phyloP scores from a whole-genome alignment of 1,284 basidiomycete genomes.

The Tilletia setariae region DNA sequence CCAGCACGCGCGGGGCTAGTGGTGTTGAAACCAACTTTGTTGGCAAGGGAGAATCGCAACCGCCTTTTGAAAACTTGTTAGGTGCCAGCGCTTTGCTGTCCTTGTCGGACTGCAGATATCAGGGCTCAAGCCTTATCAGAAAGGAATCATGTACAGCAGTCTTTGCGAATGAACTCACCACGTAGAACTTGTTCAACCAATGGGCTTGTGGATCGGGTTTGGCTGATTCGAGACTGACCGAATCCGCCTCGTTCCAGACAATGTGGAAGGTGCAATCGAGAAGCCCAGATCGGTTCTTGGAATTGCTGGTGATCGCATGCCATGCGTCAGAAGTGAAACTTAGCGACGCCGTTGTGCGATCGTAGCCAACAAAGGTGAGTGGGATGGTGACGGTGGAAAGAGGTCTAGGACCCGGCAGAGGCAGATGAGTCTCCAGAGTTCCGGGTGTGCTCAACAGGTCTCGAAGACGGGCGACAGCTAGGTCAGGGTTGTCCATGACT shows the following conservation, averaged over 20 bases:
- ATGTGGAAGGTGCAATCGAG: constrained; percentile 17
- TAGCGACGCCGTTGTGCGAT: constrained; percentile 31
- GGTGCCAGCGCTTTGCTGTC: neutral
- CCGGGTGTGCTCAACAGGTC: constrained; percentile 9
- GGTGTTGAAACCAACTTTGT: constrained; percentile 1
- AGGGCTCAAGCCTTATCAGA: too few species aligned
- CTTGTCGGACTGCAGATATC: neutral
- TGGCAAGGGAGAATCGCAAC: neutral
- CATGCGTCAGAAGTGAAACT: constrained; percentile 39
- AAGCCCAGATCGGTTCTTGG: neutral
- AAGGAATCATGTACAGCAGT: too few species aligned
- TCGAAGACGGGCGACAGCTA: neutral
- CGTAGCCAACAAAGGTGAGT: constrained; percentile 35
- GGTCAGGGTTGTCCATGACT: constrained; percentile 3
- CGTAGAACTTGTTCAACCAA: constrained; percentile 48
- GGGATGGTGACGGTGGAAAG: constrained; percentile 37
- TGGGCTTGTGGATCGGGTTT: constrained; percentile 43
- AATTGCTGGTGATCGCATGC: constrained; percentile 32
- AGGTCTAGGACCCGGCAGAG: neutral
- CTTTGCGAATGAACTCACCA: neutral
- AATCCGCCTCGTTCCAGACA: constrained; percentile 6
- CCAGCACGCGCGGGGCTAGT: constrained; percentile 1
- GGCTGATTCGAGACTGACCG: constrained; percentile 29
- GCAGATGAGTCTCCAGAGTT: constrained; percentile 7
- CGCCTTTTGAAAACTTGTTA: neutral